Evolutionary conservation across 306 rosid species (phyloP).

Genomic region (Trifolium dubium): DNA sequence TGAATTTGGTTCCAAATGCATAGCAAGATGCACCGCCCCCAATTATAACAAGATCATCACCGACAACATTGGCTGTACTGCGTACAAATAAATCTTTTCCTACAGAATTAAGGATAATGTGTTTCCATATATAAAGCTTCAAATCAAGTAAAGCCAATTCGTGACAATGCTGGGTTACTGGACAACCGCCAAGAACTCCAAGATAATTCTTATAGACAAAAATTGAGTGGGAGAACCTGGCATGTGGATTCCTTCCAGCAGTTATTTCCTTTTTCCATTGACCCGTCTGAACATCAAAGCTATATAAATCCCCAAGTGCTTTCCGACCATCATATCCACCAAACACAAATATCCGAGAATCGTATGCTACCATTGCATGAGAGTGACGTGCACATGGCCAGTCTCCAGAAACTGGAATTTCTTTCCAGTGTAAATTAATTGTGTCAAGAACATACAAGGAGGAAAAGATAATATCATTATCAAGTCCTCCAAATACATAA

Average conservation of each 20-base stretch:
- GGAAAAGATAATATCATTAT: constrained; percentile 65
- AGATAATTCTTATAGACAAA: constrained; percentile 72
- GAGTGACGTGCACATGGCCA: constrained; percentile 87
- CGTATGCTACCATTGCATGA: constrained; percentile 82
- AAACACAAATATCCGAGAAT: constrained; percentile 69
- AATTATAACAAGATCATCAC: constrained; percentile 74
- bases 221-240: constrained; percentile 94
- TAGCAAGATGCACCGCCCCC: constrained; percentile 97
- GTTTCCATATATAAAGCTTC: constrained; percentile 61
- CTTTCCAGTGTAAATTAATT: constrained; percentile 63
- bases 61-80: constrained; percentile 69
- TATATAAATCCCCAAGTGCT: constrained; percentile 84
- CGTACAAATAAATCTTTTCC: constrained; percentile 87
- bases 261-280: constrained; percentile 76
- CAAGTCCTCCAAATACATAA: constrained; percentile 92
- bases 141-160: constrained; percentile 86
- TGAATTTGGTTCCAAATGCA: constrained; percentile 96
- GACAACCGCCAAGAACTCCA: constrained; percentile 94
- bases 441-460: constrained; percentile 75
- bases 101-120: constrained; percentile 64
- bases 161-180: constrained; percentile 72
- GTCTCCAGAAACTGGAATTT: constrained; percentile 63
- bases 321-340: constrained; percentile 85
- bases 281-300: constrained; percentile 64
- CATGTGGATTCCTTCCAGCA: constrained; percentile 74